Evolutionary conservation across 345 rosid species (phyloP).

Genomic region (Aethionema arabicum): DNA sequence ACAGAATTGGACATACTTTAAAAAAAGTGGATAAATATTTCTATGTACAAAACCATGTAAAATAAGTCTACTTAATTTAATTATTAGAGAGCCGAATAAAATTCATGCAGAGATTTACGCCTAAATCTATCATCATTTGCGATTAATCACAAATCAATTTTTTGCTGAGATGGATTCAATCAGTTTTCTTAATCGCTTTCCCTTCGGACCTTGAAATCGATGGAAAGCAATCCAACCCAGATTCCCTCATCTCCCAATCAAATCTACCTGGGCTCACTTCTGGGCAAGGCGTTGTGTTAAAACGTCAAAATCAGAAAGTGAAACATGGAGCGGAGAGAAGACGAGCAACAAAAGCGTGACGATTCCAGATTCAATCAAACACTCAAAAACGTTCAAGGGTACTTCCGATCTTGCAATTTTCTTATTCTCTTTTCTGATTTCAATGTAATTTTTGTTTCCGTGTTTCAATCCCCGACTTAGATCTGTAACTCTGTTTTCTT

Average conservation of each 20-base stretch:
- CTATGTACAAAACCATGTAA: constrained; percentile 2
- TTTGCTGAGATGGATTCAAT: neutral
- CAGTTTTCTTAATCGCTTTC: neutral
- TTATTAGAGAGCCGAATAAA: neutral
- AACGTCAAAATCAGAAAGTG: constrained; percentile 1
- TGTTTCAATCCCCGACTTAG: neutral
- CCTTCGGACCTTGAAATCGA: constrained; percentile 23
- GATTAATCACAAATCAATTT: constrained; percentile 15
- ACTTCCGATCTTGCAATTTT: constrained; percentile 20
- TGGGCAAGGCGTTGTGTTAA: neutral
- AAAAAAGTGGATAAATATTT: neutral
- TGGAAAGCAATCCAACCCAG: constrained; percentile 27
- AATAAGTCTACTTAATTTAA: neutral
- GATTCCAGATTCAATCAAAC: constrained; percentile 92
- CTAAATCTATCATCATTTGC: constrained; percentile 6
- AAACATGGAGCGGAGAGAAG: constrained; percentile 39
- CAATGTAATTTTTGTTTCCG: neutral
- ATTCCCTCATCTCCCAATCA: constrained; percentile 10
- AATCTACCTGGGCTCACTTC: constrained; percentile 9
- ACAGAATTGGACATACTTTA: too few species aligned
- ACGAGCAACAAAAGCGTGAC: constrained; percentile 42
- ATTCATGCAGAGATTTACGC: neutral
- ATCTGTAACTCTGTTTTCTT: constrained; percentile 14
- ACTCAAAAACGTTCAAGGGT: constrained; percentile 92
- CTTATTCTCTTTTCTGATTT: neutral